These are phyloP conservation scores for Leishmania aethiopica DNA, from an alignment of 208 protist species.

Conservation along the genomic window DNA sequence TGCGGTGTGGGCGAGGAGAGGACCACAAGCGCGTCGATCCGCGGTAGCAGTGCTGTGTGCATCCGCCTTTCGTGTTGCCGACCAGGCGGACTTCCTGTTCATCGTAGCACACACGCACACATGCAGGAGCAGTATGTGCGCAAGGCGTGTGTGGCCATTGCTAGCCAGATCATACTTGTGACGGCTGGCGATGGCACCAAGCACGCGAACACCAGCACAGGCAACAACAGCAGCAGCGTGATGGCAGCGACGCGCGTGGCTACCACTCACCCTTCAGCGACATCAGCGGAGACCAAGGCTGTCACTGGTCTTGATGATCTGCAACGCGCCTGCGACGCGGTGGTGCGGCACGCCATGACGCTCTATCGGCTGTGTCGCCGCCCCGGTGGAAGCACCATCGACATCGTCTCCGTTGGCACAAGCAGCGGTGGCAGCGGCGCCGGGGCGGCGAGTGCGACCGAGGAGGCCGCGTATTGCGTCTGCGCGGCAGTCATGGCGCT, in stretches of 20 bases:
- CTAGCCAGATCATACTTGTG: slow-evolving; percentile 51
- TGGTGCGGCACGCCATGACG: slow-evolving; percentile 48
- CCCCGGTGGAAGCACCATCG: slow-evolving; percentile 25
- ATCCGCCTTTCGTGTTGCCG: neutral
- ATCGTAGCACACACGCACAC: neutral
- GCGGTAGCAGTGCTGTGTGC: neutral
- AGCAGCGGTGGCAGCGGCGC: slow-evolving; percentile 18
- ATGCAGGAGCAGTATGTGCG: slow-evolving; percentile 73
- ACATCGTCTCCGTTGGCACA: slow-evolving; percentile 22
- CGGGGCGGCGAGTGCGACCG: slow-evolving; percentile 24
- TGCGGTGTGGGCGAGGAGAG: neutral
- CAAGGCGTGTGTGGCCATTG: slow-evolving; percentile 36
- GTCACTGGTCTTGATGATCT: slow-evolving; percentile 17
- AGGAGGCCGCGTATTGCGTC: slow-evolving; percentile 75
- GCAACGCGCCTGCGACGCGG: slow-evolving; percentile 26
- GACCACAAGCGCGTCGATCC: neutral
- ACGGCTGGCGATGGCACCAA: neutral
- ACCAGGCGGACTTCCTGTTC: neutral
- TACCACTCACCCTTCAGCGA: neutral
- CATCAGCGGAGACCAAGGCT: neutral
- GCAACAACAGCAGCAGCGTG: neutral
- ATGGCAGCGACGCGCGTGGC: neutral
- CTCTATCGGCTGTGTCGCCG: slow-evolving; percentile 67
- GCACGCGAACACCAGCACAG: neutral
- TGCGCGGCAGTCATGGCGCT: slow-evolving; percentile 46